These are phyloP conservation scores for Penicillium soppii DNA, from an alignment of 495 filamentous ascomycete genomes.

Conservation along the genomic window DNA sequence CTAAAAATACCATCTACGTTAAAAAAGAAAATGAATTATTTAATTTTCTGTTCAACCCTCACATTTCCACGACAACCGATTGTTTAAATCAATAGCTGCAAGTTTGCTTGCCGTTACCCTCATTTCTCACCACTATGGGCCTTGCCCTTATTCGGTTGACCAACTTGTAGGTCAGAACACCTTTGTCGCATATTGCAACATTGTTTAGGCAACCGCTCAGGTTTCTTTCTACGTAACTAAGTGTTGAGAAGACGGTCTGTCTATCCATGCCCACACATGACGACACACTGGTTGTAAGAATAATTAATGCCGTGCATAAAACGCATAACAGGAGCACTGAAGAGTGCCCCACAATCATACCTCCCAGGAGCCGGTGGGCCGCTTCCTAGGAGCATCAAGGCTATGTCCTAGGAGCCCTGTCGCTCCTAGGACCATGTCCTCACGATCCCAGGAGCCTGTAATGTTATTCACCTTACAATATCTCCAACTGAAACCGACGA, in stretches of 20 bases:
- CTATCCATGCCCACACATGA: not conserved
- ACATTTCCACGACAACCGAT: not conserved
- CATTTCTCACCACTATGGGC: not conserved
- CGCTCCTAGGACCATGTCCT: not conserved
- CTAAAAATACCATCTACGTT: too few relatives aligned
- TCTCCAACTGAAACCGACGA: too few relatives aligned
- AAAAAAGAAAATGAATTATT: not conserved
- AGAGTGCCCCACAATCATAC: not conserved
- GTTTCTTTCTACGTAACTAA: not conserved
- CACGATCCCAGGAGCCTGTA: not conserved
- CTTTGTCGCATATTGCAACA: not conserved
- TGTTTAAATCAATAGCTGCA: not conserved
- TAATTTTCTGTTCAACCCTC: constrained; percentile 1
- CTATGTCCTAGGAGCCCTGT: not conserved
- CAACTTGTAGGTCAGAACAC: not conserved
- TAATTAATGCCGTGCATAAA: not conserved
- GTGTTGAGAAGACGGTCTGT: not conserved
- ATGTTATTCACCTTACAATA: too few relatives aligned
- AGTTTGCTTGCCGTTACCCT: not conserved
- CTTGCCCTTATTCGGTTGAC: not conserved
- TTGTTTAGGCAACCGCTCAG: not conserved
- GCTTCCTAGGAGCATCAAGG: not conserved
- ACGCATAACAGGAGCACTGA: not conserved
- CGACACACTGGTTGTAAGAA: not conserved
- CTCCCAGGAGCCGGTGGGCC: not conserved